Conservation (phyloP, 768 basidiomycete species). For the Podaxis rugospora region DNA sequence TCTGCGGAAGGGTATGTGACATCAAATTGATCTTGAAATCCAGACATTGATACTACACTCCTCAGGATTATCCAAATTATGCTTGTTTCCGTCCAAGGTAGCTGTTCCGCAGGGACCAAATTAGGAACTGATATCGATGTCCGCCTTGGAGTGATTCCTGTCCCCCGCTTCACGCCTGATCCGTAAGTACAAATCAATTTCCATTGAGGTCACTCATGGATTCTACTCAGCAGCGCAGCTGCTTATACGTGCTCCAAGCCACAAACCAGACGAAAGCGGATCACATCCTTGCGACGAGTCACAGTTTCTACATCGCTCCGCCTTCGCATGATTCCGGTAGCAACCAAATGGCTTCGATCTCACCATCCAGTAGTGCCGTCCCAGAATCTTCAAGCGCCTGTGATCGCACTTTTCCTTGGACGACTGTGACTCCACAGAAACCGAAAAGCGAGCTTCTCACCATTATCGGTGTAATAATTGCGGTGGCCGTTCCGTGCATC, state of each 20-base stretch:
- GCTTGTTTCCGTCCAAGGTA: not conserved
- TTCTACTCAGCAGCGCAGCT: not conserved
- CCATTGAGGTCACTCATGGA: not conserved
- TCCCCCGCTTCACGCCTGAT: not conserved
- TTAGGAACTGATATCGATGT: not conserved
- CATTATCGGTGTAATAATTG: not conserved
- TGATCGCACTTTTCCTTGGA: too few species aligned
- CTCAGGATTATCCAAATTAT: not conserved
- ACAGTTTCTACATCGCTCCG: not conserved
- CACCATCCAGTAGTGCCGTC: too few species aligned
- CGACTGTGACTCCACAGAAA: too few species aligned
- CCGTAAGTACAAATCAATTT: not conserved
- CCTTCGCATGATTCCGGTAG: not conserved
- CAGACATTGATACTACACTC: not conserved
- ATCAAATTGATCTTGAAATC: not conserved
- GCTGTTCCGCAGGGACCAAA: not conserved
- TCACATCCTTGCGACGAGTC: not conserved
- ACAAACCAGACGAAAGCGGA: not conserved
- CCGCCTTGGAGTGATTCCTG: not conserved
- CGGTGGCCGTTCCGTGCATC: not conserved
- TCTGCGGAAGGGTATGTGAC: not conserved
- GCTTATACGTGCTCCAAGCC: not conserved
- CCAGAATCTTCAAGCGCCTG: not conserved
- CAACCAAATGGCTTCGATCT: not conserved
- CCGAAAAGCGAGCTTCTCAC: not conserved